A percentile compares a stretch with the other conserved stretches of the same genome.
phyloP scores from a whole-genome alignment of 768 basidiomycete species.

The Candolleomyces eurysporus region DNA sequence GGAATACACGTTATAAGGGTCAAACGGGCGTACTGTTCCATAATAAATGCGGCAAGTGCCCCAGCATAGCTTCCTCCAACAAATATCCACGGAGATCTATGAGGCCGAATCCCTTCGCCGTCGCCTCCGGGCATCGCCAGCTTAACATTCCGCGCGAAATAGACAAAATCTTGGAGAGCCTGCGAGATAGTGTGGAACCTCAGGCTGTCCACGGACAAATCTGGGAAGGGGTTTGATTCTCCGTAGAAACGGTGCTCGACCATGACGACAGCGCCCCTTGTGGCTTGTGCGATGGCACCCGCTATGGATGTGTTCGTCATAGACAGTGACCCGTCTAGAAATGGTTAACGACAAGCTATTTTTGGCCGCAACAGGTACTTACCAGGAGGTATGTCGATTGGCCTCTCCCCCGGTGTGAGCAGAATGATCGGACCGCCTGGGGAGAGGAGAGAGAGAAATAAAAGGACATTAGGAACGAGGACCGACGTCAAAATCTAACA shows the following conservation, averaged over 20 bases:
- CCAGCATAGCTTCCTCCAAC: conserved; percentile 52
- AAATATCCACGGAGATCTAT: conserved; percentile 47
- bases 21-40: not conserved
- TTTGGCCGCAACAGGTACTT: not conserved
- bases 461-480: not conserved
- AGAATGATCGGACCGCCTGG: conserved; percentile 52
- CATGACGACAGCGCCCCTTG: conserved; percentile 59
- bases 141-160: conserved; percentile 62
- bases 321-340: not conserved
- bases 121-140: conserved; percentile 64
- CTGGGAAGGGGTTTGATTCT: conserved; percentile 60
- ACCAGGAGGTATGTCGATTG: conserved; percentile 42
- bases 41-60: conserved; percentile 8
- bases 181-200: conserved; percentile 65
- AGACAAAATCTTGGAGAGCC: conserved; percentile 68
- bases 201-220: conserved; percentile 57
- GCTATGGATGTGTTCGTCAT: conserved; percentile 58
- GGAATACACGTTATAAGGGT: not conserved
- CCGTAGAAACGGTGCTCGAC: conserved; percentile 77
- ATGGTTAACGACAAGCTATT: too few relatives aligned
- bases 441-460: not conserved
- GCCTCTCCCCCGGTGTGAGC: conserved; percentile 62
- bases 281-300: conserved; percentile 57
- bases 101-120: conserved; percentile 50
- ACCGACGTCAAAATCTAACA: too few relatives aligned